Percentiles rank a stretch among this genome's conserved stretches.
Conservation (phyloP, 305 asterid genomes). For the Fraxinus nigra region DNA sequence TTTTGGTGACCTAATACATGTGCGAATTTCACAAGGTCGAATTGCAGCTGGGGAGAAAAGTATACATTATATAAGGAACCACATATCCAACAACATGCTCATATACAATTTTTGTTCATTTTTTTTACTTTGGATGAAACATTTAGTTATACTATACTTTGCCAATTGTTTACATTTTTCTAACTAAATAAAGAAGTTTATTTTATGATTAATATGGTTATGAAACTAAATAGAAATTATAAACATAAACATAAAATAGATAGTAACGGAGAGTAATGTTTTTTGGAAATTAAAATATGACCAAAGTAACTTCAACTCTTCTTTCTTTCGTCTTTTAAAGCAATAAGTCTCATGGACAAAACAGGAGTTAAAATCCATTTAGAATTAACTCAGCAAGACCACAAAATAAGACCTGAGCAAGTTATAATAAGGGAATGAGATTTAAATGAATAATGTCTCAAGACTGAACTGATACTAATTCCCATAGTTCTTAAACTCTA, state of each 20-base stretch:
- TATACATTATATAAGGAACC: background rate
- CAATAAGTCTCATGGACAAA: background rate
- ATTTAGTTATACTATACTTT: background rate
- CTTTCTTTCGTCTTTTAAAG: background rate
- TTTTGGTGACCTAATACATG: background rate
- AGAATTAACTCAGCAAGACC: constrained; percentile 4
- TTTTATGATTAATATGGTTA: background rate
- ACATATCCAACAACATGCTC: background rate
- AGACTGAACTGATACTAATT: background rate
- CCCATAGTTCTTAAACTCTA: background rate
- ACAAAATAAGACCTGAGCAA: background rate
- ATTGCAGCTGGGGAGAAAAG: background rate
- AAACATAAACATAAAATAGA: background rate
- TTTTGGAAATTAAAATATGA: background rate
- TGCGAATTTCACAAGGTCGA: background rate
- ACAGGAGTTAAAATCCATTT: background rate
- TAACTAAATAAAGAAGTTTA: background rate
- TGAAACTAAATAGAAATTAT: background rate
- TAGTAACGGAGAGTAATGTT: background rate
- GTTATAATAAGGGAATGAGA: constrained; percentile 2
- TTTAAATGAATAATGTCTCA: background rate
- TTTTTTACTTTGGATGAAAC: background rate
- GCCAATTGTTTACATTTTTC: background rate
- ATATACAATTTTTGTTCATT: background rate
- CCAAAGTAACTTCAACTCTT: background rate